Percentiles rank a stretch among this genome's conserved stretches.
phyloP scores from a whole-genome alignment of 1,139 yeast genomes.

The Hemisphaericaspora lyxosophila region DNA sequence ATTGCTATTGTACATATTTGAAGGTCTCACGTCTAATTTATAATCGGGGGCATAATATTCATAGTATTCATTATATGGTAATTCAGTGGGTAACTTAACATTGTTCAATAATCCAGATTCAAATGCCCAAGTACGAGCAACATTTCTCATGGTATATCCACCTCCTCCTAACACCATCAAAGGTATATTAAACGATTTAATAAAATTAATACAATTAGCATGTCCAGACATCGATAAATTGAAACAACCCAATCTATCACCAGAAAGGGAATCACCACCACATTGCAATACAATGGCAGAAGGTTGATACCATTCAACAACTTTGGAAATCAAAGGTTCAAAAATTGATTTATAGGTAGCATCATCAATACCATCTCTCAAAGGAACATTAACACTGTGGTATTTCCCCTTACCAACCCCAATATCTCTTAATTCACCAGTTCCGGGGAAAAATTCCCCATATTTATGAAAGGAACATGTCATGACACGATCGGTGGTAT shows the following conservation, averaged over 20 bases:
- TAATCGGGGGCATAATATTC: conserved; percentile 98
- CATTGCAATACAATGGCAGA: conserved; percentile 88
- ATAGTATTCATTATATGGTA: conserved; percentile 94
- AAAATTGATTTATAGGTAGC: conserved; percentile 81
- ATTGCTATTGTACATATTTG: conserved; percentile 96
- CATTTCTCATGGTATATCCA: conserved; percentile 97
- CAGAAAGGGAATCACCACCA: conserved; percentile 92
- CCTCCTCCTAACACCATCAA: conserved; percentile 96
- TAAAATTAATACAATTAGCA: conserved; percentile 90
- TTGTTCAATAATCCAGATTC: conserved; percentile 89
- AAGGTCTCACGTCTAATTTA: conserved; percentile 87
- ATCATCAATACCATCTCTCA: conserved; percentile 92
- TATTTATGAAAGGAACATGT: conserved; percentile 96
- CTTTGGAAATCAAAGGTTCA: conserved; percentile 79
- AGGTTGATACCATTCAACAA: conserved; percentile 93
- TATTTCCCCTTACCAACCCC: conserved; percentile 90
- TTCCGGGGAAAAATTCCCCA: conserved; percentile 96
- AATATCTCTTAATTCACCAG: conserved; percentile 85
- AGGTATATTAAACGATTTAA: conserved; percentile 84
- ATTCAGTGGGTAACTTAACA: conserved; percentile 72
- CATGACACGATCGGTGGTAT: conserved; percentile 95
- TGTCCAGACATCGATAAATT: conserved; percentile 91
- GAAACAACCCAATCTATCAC: conserved; percentile 90
- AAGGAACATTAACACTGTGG: conserved; percentile 84
- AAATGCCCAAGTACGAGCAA: conserved; percentile 93